Evolutionary conservation across 83 land plant species (phyloP).

Genomic region (Isoetes engelmannii): DNA sequence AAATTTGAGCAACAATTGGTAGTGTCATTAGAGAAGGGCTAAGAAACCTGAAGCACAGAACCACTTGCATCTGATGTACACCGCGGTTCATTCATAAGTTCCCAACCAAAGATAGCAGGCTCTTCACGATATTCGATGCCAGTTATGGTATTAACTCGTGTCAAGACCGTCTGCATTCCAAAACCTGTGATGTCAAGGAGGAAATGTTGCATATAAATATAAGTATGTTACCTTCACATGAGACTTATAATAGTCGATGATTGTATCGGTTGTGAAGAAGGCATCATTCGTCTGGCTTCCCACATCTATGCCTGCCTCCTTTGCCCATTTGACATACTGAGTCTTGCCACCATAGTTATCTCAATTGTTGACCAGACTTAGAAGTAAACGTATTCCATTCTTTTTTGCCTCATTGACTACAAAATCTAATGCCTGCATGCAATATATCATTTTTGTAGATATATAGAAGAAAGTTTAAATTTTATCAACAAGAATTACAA

Average conservation of each 20-base stretch:
- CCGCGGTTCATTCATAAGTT: constrained; percentile 26
- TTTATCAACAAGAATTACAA: too few species aligned
- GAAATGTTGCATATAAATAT: not conserved
- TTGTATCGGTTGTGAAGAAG: constrained; percentile 17
- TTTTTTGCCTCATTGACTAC: constrained; percentile 20
- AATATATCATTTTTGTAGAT: too few species aligned
- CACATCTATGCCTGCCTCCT: constrained; percentile 10
- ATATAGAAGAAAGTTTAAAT: too few species aligned
- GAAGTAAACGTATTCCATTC: constrained; percentile 18
- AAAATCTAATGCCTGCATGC: constrained; percentile 27
- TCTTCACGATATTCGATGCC: constrained; percentile 23
- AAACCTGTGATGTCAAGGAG: not conserved
- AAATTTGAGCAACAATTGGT: not conserved
- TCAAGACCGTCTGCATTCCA: constrained; percentile 18
- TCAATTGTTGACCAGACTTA: constrained; percentile 20
- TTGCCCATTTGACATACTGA: constrained; percentile 26
- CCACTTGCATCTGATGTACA: constrained; percentile 21
- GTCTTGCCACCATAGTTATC: constrained; percentile 20
- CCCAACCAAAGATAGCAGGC: constrained; percentile 29
- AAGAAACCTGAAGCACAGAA: constrained; percentile 23
- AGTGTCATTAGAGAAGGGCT: constrained; percentile 48
- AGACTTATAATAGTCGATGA: constrained; percentile 14
- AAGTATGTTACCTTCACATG: constrained; percentile 14
- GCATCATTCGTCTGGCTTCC: constrained; percentile 11
- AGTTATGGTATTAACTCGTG: constrained; percentile 26